A percentile compares a stretch with the other conserved stretches of the same genome.
Evolutionary conservation across 352 stramenopile genomes (phyloP).

Genomic region (Phytophthora nicotianae): DNA sequence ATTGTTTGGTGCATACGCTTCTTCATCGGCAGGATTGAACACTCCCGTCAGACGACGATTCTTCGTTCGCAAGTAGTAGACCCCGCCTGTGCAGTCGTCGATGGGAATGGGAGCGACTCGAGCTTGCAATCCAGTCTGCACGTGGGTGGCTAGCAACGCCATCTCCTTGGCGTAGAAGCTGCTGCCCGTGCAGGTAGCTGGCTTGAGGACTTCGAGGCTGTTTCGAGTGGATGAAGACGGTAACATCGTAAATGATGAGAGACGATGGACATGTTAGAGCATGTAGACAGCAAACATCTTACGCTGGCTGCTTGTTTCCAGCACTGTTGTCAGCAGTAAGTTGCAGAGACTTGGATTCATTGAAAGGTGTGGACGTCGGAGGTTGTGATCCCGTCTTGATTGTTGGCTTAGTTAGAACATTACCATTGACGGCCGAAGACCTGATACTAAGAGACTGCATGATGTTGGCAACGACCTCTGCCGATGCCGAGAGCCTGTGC

Average conservation of each 20-base stretch:
- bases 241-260: slow-evolving; percentile 21
- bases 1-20: slow-evolving; percentile 67
- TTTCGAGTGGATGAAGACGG: neutral
- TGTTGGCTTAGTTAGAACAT: slow-evolving; percentile 16
- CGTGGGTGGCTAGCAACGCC: slow-evolving; percentile 29
- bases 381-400: slow-evolving; percentile 3
- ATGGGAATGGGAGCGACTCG: slow-evolving; percentile 47
- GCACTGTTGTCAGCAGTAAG: no score
- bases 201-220: slow-evolving; percentile 34
- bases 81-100: slow-evolving; percentile 66
- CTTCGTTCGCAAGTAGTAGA: slow-evolving; percentile 64
- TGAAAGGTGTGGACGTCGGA: slow-evolving; percentile 5
- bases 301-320: slow-evolving; percentile 17
- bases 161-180: slow-evolving; percentile 29
- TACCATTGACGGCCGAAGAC: slow-evolving; percentile 10
- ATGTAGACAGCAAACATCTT: slow-evolving; percentile 8
- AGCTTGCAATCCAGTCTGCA: slow-evolving; percentile 40
- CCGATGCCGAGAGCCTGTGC: slow-evolving; percentile 7
- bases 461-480: slow-evolving; percentile 21
- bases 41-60: slow-evolving; percentile 50
- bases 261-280: neutral
- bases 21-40: slow-evolving; percentile 74
- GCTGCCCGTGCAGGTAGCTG: slow-evolving; percentile 14
- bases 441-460: slow-evolving; percentile 23
- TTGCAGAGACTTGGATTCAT: slow-evolving; percentile 19